phyloP scores from a whole-genome alignment of 805 yeast species.

The Teunomyces funiuensis region DNA sequence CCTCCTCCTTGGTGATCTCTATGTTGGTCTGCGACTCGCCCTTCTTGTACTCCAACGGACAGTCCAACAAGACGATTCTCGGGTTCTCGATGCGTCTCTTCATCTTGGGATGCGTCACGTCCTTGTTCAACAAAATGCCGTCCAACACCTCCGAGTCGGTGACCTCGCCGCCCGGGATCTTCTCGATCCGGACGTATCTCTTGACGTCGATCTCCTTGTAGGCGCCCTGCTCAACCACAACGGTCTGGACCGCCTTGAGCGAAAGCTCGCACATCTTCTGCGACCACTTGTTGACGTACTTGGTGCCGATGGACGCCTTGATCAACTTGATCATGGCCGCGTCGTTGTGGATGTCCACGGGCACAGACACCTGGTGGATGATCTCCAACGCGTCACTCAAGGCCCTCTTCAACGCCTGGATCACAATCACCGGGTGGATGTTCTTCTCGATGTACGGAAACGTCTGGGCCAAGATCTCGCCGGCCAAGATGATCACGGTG shows the following conservation, averaged over 20 bases:
- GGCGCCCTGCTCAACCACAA: constrained; percentile 57
- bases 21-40: constrained; percentile 98
- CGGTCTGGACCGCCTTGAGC: constrained; percentile 83
- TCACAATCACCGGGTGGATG: constrained; percentile 95
- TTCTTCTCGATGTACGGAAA: constrained; percentile 92
- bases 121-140: constrained; percentile 93
- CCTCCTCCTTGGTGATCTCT: constrained; percentile 93
- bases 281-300: constrained; percentile 89
- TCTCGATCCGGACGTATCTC: constrained; percentile 90
- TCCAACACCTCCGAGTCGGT: constrained; percentile 84
- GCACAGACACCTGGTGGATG: constrained; percentile 77
- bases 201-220: constrained; percentile 87
- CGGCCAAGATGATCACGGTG: constrained; percentile 93
- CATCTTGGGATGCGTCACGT: constrained; percentile 99
- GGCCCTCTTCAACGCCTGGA: constrained; percentile 90
- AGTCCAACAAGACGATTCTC: constrained; percentile 82
- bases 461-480: constrained; percentile 93
- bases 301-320: constrained; percentile 92
- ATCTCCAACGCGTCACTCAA: constrained; percentile 86
- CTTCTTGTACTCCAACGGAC: constrained; percentile 97
- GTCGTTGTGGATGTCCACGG: constrained; percentile 83
- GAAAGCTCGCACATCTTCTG: constrained; percentile 88
- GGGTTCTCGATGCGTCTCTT: constrained; percentile 86
- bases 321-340: constrained; percentile 84
- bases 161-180: constrained; percentile 97